These are phyloP conservation scores for Rhodotorula sp. DNA, from an alignment of 1,284 basidiomycete species.

Conservation along the genomic window DNA sequence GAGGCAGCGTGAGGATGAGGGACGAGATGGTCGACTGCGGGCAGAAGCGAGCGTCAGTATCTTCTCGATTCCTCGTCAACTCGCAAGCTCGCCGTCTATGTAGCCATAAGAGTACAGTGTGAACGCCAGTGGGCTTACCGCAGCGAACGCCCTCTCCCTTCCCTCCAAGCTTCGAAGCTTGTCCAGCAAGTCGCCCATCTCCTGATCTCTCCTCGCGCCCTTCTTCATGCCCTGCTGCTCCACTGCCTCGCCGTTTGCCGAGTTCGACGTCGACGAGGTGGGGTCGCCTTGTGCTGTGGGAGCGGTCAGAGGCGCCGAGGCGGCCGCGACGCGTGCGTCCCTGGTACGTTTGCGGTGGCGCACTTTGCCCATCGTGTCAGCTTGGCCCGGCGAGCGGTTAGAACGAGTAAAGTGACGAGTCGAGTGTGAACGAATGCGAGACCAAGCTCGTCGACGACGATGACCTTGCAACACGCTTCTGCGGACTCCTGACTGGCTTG, in stretches of 20 bases:
- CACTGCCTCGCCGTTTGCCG: not conserved
- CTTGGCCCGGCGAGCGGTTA: not conserved
- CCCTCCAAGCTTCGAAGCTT: constrained; percentile 24
- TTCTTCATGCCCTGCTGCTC: constrained; percentile 13
- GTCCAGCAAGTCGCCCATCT: constrained; percentile 32
- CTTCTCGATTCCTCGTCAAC: not conserved
- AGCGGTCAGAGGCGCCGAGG: constrained; percentile 5
- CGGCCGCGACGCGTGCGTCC: constrained; percentile 25
- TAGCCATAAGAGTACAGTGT: no score
- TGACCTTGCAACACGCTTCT: no score
- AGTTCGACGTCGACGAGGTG: not conserved
- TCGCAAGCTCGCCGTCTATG: no score
- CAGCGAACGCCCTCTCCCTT: constrained; percentile 31
- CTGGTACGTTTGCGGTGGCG: constrained; percentile 37
- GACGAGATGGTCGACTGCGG: constrained; percentile 29
- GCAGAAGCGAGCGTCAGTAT: not conserved
- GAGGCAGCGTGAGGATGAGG: constrained; percentile 31
- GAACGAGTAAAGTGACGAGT: not conserved
- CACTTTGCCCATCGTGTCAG: constrained; percentile 31
- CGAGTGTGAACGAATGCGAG: not conserved
- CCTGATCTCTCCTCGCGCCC: constrained; percentile 32
- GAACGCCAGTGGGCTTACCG: constrained; percentile 1
- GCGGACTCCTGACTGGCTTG: no score
- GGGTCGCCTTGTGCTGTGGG: not conserved
- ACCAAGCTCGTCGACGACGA: no score